phyloP scores from a whole-genome alignment of 208 protist genomes.

The Wallacemonas sp. region DNA sequence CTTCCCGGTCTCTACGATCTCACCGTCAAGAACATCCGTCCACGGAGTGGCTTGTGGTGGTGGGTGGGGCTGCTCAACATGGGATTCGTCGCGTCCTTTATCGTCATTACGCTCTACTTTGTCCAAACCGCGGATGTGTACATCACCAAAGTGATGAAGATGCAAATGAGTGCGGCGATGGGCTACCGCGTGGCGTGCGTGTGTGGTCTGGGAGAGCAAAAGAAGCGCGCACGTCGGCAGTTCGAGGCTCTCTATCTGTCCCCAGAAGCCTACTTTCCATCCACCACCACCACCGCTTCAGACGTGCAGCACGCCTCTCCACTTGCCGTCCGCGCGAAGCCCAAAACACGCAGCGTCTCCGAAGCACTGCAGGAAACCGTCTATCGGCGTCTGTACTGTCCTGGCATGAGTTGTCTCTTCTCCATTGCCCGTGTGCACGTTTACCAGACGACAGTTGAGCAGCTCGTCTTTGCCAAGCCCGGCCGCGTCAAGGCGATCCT shows the following conservation, averaged over 20 bases:
- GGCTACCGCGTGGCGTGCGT: slow-evolving; percentile 83
- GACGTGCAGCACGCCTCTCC: background rate
- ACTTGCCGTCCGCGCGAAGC: background rate
- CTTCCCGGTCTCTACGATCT: slow-evolving; percentile 82
- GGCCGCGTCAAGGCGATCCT: slow-evolving; percentile 55
- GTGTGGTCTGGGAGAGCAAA: slow-evolving; percentile 41
- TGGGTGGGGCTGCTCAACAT: slow-evolving; percentile 64
- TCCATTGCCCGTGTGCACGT: slow-evolving; percentile 44
- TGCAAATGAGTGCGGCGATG: slow-evolving; percentile 62
- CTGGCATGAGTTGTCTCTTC: slow-evolving; percentile 64
- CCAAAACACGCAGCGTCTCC: background rate
- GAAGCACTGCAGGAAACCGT: slow-evolving; percentile 8
- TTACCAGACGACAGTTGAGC: slow-evolving; percentile 39
- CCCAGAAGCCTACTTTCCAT: slow-evolving; percentile 54
- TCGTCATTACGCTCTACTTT: slow-evolving; percentile 46
- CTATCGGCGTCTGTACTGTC: slow-evolving; percentile 40
- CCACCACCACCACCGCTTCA: background rate
- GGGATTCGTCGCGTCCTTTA: slow-evolving; percentile 55
- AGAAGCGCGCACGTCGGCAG: slow-evolving; percentile 26
- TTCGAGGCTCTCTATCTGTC: slow-evolving; percentile 47
- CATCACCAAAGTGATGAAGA: slow-evolving; percentile 50
- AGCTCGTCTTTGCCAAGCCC: slow-evolving; percentile 59
- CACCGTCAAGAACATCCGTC: slow-evolving; percentile 69
- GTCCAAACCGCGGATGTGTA: slow-evolving; percentile 49
- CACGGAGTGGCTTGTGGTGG: slow-evolving; percentile 56